These are phyloP conservation scores for Crithidia sp. DNA, from an alignment of 208 protist species.

Conservation along the genomic window DNA sequence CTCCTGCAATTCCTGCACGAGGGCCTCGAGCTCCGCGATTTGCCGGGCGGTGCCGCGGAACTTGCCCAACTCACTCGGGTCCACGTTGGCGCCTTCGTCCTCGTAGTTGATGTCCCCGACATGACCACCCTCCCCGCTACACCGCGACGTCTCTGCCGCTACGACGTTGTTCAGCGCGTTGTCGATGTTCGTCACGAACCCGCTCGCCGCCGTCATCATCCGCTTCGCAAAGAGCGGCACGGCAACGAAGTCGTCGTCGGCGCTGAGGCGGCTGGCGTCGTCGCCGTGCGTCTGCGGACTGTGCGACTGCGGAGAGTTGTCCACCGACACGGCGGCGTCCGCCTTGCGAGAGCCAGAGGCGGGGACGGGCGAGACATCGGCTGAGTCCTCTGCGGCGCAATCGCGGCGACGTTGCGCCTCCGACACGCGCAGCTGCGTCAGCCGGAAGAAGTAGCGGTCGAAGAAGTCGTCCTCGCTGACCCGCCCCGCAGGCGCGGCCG, in stretches of 20 bases:
- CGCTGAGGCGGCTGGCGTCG: constrained; percentile 10
- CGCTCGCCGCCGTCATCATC: constrained; percentile 45
- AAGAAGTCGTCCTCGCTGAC: constrained; percentile 80
- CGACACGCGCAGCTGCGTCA: constrained; percentile 68
- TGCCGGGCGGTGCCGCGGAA: constrained; percentile 24
- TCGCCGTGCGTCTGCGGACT: constrained; percentile 6
- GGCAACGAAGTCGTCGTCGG: constrained; percentile 24
- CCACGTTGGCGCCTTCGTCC: constrained; percentile 31
- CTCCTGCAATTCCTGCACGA: constrained; percentile 68
- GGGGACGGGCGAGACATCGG: constrained; percentile 1
- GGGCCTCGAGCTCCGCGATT: constrained; percentile 45
- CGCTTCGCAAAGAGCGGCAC: constrained; percentile 49
- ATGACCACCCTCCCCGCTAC: constrained; percentile 1
- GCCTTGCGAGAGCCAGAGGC: background rate
- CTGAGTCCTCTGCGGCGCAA: background rate
- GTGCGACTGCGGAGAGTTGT: constrained; percentile 3
- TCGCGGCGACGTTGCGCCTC: constrained; percentile 34
- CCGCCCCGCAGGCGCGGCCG: background rate
- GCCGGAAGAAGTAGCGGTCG: constrained; percentile 86
- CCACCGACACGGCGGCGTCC: background rate
- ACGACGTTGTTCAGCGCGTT: constrained; percentile 43
- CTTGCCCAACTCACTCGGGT: constrained; percentile 13
- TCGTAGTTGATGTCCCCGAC: background rate
- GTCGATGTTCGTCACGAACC: constrained; percentile 50
- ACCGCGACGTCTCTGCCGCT: constrained; percentile 12